These are phyloP conservation scores for Hemisphaericaspora nanyangensis DNA, from an alignment of 805 yeast species.

Conservation along the genomic window DNA sequence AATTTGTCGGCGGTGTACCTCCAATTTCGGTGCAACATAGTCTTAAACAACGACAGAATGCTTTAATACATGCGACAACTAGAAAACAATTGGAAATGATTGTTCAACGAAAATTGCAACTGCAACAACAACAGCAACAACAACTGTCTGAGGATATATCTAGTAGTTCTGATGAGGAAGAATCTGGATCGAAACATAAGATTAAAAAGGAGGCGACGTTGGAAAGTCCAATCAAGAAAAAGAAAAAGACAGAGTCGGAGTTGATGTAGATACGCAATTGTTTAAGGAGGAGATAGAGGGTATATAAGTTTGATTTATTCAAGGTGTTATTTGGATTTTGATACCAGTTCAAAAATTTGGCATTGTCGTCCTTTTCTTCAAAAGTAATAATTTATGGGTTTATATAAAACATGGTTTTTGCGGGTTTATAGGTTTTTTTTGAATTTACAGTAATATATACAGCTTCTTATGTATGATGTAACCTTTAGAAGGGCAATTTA, in stretches of 20 bases:
- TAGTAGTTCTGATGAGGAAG: neutral
- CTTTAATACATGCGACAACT: neutral
- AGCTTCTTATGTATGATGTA: no score
- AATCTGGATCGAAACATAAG: neutral
- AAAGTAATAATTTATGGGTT: no score
- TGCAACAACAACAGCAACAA: neutral
- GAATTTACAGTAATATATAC: no score
- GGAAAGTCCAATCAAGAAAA: neutral
- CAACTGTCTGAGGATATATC: neutral
- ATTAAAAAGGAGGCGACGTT: neutral
- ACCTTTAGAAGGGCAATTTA: no score
- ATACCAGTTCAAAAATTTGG: no score
- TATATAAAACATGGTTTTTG: no score
- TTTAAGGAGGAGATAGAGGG: neutral
- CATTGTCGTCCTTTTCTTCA: no score
- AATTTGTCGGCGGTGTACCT: constrained; percentile 33
- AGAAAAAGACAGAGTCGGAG: constrained; percentile 2
- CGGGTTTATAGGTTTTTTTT: no score
- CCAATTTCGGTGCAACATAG: constrained; percentile 37
- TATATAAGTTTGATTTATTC: no score
- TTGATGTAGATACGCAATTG: neutral
- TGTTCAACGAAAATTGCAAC: neutral
- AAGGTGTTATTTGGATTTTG: no score
- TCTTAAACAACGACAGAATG: constrained; percentile 15
- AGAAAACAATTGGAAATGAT: neutral